These are phyloP conservation scores for Acacia concinna DNA, from an alignment of 331 rosid species.

Conservation along the genomic window DNA sequence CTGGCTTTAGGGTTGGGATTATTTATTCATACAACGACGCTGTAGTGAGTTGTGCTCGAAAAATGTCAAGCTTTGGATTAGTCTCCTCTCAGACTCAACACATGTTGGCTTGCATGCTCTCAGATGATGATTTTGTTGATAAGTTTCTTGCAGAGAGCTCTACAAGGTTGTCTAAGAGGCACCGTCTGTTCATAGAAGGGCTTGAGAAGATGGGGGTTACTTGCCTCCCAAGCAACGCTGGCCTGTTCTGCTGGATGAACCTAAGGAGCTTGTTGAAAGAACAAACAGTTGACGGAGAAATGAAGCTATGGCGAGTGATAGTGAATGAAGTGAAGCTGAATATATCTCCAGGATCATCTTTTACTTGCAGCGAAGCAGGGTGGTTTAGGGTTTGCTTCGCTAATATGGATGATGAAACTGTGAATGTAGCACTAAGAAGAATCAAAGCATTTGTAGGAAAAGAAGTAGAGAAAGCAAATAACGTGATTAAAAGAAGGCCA, in stretches of 20 bases:
- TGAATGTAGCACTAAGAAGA: not conserved
- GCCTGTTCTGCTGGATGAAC: constrained; percentile 12
- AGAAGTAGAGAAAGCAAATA: not conserved
- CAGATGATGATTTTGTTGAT: not conserved
- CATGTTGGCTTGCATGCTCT: not conserved
- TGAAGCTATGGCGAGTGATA: not conserved
- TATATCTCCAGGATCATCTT: constrained; percentile 1
- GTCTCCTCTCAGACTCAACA: not conserved
- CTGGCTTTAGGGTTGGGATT: not conserved
- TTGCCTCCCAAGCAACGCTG: constrained; percentile 3
- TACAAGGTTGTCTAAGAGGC: not conserved
- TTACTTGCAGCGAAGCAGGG: not conserved
- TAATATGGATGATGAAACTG: not conserved
- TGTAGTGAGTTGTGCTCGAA: not conserved
- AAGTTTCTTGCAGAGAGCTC: not conserved
- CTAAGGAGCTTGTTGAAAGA: not conserved
- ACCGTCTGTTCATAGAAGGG: not conserved
- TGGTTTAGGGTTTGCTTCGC: constrained; percentile 9
- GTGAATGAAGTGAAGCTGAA: constrained; percentile 9
- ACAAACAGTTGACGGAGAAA: not conserved
- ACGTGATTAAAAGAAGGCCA: not conserved
- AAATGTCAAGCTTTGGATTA: constrained; percentile 8
- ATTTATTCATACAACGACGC: not conserved
- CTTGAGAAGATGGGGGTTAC: not conserved
- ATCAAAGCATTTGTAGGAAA: not conserved